Conservation (phyloP, 1,284 basidiomycete species). For the Veloporphyrellus conicus region DNA sequence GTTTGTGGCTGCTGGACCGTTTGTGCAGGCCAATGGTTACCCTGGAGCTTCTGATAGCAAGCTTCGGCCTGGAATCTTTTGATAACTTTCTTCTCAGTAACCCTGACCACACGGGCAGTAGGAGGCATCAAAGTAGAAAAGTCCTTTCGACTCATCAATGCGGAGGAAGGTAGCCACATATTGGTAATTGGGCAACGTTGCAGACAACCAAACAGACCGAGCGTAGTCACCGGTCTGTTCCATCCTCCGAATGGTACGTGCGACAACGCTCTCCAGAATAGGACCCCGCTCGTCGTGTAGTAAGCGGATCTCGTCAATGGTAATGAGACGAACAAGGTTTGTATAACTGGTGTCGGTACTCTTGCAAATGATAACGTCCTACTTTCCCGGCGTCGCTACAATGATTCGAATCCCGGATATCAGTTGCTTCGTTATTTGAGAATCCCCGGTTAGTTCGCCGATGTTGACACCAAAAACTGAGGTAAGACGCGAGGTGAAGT, state of each 20-base stretch:
- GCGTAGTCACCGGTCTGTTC: conserved; percentile 93
- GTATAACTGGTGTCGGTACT: conserved; percentile 96
- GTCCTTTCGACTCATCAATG: conserved; percentile 86
- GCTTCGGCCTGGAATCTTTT: conserved; percentile 98
- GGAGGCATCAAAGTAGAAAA: conserved; percentile 96
- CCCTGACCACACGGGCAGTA: conserved; percentile 90
- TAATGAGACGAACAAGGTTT: conserved; percentile 93
- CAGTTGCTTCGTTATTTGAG: conserved; percentile 97
- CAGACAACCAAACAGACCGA: conserved; percentile 91
- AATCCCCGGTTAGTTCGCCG: conserved; percentile 94
- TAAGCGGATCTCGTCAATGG: conserved; percentile 98
- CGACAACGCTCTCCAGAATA: conserved; percentile 89
- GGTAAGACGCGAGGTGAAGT: conserved; percentile 76
- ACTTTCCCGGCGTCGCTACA: conserved; percentile 98
- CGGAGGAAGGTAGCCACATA: conserved; percentile 99
- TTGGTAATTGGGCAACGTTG: conserved; percentile 96
- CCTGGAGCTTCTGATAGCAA: conserved; percentile 97
- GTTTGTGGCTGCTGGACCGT: too few relatives aligned
- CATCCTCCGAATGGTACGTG: conserved; percentile 90
- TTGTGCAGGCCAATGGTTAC: too few relatives aligned
- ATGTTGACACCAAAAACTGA: conserved; percentile 82
- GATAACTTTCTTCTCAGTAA: conserved; percentile 99
- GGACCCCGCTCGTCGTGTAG: conserved; percentile 98
- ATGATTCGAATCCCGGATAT: conserved; percentile 98
- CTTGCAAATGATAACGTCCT: conserved; percentile 99